Conservation (phyloP, 495 filamentous ascomycete species). For the Penicillium subrubescens region DNA sequence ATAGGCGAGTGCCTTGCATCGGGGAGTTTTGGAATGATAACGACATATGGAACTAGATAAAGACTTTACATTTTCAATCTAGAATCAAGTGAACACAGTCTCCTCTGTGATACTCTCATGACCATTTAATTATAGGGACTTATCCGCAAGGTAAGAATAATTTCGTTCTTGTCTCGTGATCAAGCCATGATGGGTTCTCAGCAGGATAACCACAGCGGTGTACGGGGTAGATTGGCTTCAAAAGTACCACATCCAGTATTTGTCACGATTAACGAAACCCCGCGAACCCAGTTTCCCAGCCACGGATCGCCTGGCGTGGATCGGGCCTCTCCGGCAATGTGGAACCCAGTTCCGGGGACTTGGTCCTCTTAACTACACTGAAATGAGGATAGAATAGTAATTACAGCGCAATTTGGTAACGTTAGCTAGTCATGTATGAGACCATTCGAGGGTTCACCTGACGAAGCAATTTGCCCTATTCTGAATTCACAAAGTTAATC, state of each 20-base stretch:
- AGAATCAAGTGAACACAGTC: background rate
- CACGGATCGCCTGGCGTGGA: conserved; percentile 29
- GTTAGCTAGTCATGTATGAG: too few relatives aligned
- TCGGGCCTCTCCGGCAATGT: conserved; percentile 19
- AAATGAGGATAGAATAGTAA: background rate
- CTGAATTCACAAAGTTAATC: background rate
- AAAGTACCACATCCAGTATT: conserved; percentile 3
- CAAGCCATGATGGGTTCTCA: background rate
- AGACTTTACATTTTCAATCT: background rate
- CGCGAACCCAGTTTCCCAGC: conserved; percentile 15
- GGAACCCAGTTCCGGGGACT: conserved; percentile 12
- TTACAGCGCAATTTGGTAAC: background rate
- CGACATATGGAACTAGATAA: background rate
- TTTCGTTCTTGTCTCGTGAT: background rate
- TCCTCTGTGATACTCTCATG: background rate
- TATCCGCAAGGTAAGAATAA: background rate
- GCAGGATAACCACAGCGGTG: background rate
- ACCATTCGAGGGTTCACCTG: too few relatives aligned
- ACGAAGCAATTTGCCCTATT: background rate
- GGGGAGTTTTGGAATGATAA: background rate
- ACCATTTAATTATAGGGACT: background rate
- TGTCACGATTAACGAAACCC: conserved; percentile 11
- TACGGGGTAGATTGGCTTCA: background rate
- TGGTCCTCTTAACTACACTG: conserved; percentile 2
- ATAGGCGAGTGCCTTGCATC: conserved; percentile 1